Conservation (phyloP, 495 filamentous ascomycete species). For the Xylaria flabelliformis region DNA sequence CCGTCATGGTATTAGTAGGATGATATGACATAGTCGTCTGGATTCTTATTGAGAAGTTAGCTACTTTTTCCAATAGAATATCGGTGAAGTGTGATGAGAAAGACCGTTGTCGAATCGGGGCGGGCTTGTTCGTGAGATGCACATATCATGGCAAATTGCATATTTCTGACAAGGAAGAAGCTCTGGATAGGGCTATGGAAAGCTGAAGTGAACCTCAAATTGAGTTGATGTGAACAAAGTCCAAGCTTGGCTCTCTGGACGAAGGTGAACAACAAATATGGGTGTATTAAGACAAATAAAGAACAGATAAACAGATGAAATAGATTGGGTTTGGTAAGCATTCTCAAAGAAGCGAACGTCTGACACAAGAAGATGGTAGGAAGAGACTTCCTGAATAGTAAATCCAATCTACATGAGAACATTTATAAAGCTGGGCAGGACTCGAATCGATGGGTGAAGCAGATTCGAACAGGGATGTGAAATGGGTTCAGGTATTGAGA, state of each 20-base stretch:
- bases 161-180: not conserved
- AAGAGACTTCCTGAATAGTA: not conserved
- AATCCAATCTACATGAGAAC: not conserved
- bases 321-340: not conserved
- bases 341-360: not conserved
- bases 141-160: not conserved
- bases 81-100: not conserved
- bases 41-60: constrained; percentile 7
- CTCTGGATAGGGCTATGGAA: not conserved
- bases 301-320: not conserved
- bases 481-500: not conserved
- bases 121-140: not conserved
- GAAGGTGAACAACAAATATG: not conserved
- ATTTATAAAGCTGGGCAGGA: not conserved
- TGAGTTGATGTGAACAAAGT: not conserved
- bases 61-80: not conserved
- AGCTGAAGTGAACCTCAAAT: not conserved
- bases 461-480: not conserved
- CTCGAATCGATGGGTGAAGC: not conserved
- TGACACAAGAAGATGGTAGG: not conserved
- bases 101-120: not conserved
- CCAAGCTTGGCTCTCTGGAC: not conserved
- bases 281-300: not conserved
- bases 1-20: constrained; percentile 26
- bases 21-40: constrained; percentile 30